Evolutionary conservation across 108 stramenopile species (phyloP).

Genomic region (Cyclotella sp.): DNA sequence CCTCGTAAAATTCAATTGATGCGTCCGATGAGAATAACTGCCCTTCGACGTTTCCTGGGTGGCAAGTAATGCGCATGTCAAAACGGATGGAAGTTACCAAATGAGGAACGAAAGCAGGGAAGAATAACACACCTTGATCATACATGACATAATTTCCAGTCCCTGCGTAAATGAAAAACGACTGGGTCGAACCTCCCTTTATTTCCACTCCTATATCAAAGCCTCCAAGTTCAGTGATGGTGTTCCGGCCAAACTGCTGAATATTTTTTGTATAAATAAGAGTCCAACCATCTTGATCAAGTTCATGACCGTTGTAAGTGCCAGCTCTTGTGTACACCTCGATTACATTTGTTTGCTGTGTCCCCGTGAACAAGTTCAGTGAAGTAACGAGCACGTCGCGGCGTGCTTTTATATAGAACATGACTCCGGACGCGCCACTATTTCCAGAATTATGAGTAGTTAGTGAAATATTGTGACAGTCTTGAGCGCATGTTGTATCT

Average conservation of each 20-base stretch:
- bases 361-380: neutral
- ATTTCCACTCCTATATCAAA: conserved; percentile 2
- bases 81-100: no score
- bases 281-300: neutral
- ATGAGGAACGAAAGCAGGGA: neutral
- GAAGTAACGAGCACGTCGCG: conserved; percentile 10
- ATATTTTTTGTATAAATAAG: neutral
- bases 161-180: conserved; percentile 9
- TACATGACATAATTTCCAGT: neutral
- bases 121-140: neutral
- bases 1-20: neutral
- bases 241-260: neutral
- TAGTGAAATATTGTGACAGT: neutral
- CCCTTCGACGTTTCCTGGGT: neutral
- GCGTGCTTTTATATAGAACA: conserved; percentile 8
- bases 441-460: neutral
- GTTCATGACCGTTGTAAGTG: conserved; percentile 1
- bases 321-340: conserved; percentile 10
- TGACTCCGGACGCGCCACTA: conserved; percentile 5
- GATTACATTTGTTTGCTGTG: neutral
- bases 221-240: neutral
- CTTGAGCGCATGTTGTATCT: neutral
- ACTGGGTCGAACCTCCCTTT: neutral
- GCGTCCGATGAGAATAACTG: neutral
- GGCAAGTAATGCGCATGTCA: no score